These are phyloP conservation scores for Claviceps quebecensis DNA, from an alignment of 2,329 filamentous ascomycete genomes.

Conservation along the genomic window DNA sequence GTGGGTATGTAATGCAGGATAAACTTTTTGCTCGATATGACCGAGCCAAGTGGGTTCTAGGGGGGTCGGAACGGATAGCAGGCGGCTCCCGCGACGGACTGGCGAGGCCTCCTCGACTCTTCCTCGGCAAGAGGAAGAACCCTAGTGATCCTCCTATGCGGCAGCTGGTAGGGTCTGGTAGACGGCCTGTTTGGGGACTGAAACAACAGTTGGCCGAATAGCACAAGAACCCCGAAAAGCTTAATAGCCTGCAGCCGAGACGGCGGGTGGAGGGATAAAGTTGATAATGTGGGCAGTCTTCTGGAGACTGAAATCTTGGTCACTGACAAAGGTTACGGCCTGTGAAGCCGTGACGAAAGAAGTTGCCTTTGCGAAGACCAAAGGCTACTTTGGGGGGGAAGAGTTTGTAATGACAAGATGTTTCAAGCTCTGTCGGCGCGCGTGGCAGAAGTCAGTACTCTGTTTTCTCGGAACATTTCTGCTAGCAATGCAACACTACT, in stretches of 20 bases:
- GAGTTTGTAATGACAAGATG: background rate
- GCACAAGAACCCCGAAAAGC: slow-evolving; percentile 33
- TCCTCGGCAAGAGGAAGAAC: slow-evolving; percentile 99
- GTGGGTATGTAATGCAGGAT: background rate
- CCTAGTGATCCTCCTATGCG: slow-evolving; percentile 97
- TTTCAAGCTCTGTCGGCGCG: background rate
- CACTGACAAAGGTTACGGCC: slow-evolving; percentile 48
- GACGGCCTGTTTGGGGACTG: slow-evolving; percentile 36
- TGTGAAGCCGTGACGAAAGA: slow-evolving; percentile 44
- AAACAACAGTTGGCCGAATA: slow-evolving; percentile 35
- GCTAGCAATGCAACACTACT: background rate
- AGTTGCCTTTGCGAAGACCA: slow-evolving; percentile 53
- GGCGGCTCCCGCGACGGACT: slow-evolving; percentile 78
- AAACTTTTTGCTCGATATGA: slow-evolving; percentile 1
- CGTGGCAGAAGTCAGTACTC: background rate
- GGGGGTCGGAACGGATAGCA: slow-evolving; percentile 92
- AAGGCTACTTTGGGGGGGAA: slow-evolving; percentile 33
- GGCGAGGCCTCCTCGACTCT: slow-evolving; percentile 99
- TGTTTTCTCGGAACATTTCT: background rate
- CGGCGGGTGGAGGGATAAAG: slow-evolving; percentile 43
- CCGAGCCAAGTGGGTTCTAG: slow-evolving; percentile 46
- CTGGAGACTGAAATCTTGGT: slow-evolving; percentile 56
- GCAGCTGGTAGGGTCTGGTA: slow-evolving; percentile 70
- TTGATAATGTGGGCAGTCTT: slow-evolving; percentile 54
- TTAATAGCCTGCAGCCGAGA: slow-evolving; percentile 34